A percentile compares a stretch with the other conserved stretches of the same genome.
phyloP scores from a whole-genome alignment of 2,329 filamentous ascomycete species.

The Colletotrichum chrysophilum region DNA sequence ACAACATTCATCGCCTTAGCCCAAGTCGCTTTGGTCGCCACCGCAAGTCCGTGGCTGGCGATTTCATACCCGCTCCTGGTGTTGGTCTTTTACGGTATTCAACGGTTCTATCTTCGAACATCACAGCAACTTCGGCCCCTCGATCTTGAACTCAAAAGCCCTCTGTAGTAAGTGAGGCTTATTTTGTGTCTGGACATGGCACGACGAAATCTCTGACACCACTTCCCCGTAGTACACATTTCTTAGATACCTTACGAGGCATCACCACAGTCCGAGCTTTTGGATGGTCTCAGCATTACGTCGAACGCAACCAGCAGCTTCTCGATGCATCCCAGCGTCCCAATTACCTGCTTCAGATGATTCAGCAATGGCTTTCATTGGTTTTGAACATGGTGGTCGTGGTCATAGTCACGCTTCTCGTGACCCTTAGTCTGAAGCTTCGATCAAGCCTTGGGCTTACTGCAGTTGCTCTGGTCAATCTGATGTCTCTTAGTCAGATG shows the following conservation, averaged over 20 bases:
- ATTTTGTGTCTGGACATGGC: too few relatives aligned
- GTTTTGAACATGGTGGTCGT: constrained; percentile 36
- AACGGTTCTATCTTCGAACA: constrained; percentile 64
- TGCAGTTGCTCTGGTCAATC: neutral
- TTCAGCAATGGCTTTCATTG: constrained; percentile 63
- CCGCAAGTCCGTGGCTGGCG: constrained; percentile 46
- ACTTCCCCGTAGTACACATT: constrained; percentile 40
- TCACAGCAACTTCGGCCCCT: constrained; percentile 66
- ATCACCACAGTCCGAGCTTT: constrained; percentile 62
- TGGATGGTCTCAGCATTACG: constrained; percentile 51
- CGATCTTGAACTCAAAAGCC: constrained; percentile 46
- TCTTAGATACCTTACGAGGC: constrained; percentile 60
- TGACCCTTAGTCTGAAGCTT: neutral
- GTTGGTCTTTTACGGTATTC: constrained; percentile 26
- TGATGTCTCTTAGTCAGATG: neutral
- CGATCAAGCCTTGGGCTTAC: neutral
- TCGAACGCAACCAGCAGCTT: constrained; percentile 48
- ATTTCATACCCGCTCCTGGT: constrained; percentile 32
- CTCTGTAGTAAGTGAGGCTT: constrained; percentile 49
- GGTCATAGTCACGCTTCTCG: neutral
- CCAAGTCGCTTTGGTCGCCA: constrained; percentile 51
- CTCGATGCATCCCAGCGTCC: constrained; percentile 61
- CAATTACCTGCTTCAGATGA: constrained; percentile 60
- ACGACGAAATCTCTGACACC: neutral
- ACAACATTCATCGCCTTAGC: constrained; percentile 37